phyloP scores from a whole-genome alignment of 2,329 filamentous ascomycete genomes.

The Penicillium brevicompactum region DNA sequence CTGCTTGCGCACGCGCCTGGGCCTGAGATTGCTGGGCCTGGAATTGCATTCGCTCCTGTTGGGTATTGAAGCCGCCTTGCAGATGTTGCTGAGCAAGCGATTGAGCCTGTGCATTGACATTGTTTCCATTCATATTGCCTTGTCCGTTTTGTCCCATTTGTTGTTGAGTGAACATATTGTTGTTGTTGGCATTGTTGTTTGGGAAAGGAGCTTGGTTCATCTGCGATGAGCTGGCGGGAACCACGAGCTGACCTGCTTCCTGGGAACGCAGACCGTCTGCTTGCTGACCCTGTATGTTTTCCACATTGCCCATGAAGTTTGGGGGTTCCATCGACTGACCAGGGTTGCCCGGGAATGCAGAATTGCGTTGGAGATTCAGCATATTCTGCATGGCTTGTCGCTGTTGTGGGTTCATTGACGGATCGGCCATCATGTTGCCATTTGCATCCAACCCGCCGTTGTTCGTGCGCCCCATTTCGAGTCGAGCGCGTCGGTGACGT shows the following conservation, averaged over 20 bases:
- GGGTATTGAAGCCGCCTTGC: slow-evolving; percentile 45
- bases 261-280: slow-evolving; percentile 63
- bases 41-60: slow-evolving; percentile 45
- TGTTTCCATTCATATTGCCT: slow-evolving; percentile 38
- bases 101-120: slow-evolving; percentile 39
- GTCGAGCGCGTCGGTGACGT: slow-evolving; percentile 34
- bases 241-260: slow-evolving; percentile 64
- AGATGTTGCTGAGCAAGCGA: slow-evolving; percentile 43
- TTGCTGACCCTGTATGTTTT: slow-evolving; percentile 62
- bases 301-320: slow-evolving; percentile 49
- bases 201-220: slow-evolving; percentile 46
- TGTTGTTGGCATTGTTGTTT: slow-evolving; percentile 36
- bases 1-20: slow-evolving; percentile 45
- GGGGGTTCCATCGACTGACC: slow-evolving; percentile 35
- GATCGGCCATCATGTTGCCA: slow-evolving; percentile 38
- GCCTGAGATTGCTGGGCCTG: slow-evolving; percentile 38
- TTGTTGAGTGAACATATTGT: slow-evolving; percentile 47
- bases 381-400: slow-evolving; percentile 46
- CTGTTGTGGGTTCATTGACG: slow-evolving; percentile 38
- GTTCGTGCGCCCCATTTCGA: slow-evolving; percentile 35
- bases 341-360: slow-evolving; percentile 35
- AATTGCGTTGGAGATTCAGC: slow-evolving; percentile 43
- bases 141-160: slow-evolving; percentile 44
- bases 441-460: slow-evolving; percentile 33
- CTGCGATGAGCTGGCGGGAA: slow-evolving; percentile 63